Evolutionary conservation across 2,329 filamentous ascomycete genomes (phyloP), one percentile per base, ranked within the genome.

Genomic region (Ceratocystis eucalypticola): DNA sequence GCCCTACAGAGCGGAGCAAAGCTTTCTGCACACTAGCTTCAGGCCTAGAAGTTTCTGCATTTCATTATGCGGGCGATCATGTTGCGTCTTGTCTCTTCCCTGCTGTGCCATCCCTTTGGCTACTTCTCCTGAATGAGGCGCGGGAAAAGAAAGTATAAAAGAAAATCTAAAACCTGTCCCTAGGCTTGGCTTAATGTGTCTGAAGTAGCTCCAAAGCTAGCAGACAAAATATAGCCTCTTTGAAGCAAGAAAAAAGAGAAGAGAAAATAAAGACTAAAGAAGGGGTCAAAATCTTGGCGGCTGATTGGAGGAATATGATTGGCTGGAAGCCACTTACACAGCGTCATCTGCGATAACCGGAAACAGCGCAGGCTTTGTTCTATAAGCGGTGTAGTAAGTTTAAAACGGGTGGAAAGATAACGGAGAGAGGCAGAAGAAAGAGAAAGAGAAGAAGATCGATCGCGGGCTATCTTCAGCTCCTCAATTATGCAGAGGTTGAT

Each of bases 231-330:
- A 45, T 1, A 5, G 15, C 3, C n/a, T 50, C 8, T 17, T 63
- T n/a, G 44, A 37, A 22, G 28, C 25, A 6, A 63, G 53, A 53
- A 46, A 55, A 25, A 53, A 67, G 41, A 61, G 20, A 59, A 66
- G 33, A 33, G 45, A 61, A 41, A 41, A 55, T 20, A 53, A 65
- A 53, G 68, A 45, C 66, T 63, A 66, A 63, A 67, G 53, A 30
- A n/a, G 28, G 25, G 28, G 53, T 7, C 2, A 59, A 12, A 33
- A 17, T 25, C 33, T 63, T 30, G 20, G 45, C 46, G 41, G 33
- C 59, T 66, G 65, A 62, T 57, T n/a, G 48, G 33, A 12, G 66
- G 22, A 1, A 46, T 33, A n/a, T 63, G 61, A 63, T 65, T 65
- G 64, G 64, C 50, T 65, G 33, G 61, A 22, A 61, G 50, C 33